Percentiles rank a stretch among this genome's conserved stretches.
phyloP scores from a whole-genome alignment of 2,329 filamentous ascomycete genomes.

The Alternaria sp. region DNA sequence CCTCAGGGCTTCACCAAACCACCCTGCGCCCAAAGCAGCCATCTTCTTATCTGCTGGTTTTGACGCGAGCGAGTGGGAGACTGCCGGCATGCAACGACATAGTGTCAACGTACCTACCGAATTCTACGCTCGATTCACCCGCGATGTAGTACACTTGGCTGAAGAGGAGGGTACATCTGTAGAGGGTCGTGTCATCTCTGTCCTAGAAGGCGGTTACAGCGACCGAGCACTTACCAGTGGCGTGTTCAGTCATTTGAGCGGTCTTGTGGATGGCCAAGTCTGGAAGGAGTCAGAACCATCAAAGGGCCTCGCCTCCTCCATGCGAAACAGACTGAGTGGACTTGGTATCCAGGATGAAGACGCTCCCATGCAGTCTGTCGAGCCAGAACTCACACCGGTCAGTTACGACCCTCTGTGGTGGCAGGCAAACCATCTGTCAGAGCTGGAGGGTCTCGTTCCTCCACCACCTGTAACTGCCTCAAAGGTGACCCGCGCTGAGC shows the following conservation, averaged over 20 bases:
- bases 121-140: conserved; percentile 91
- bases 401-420: conserved; percentile 57
- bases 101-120: conserved; percentile 95
- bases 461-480: conserved; percentile 49
- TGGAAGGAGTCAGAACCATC: conserved; percentile 39
- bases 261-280: conserved; percentile 69
- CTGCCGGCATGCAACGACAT: conserved; percentile 91
- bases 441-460: conserved; percentile 46
- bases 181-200: conserved; percentile 87
- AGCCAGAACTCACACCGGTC: conserved; percentile 28
- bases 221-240: conserved; percentile 89
- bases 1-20: conserved; percentile 64
- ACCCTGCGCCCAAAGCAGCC: conserved; percentile 76
- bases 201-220: conserved; percentile 95
- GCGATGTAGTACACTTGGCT: conserved; percentile 83
- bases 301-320: conserved; percentile 65
- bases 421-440: conserved; percentile 45
- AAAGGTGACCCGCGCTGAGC: conserved; percentile 69
- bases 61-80: conserved; percentile 95
- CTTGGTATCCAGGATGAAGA: conserved; percentile 45
- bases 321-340: conserved; percentile 61
- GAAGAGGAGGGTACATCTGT: conserved; percentile 79
- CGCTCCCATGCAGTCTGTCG: conserved; percentile 25
- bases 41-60: conserved; percentile 97
- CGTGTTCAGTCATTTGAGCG: conserved; percentile 87